These are phyloP conservation scores for Cytauxzoon felis DNA, from an alignment of 169 alveolate species.

Conservation along the genomic window DNA sequence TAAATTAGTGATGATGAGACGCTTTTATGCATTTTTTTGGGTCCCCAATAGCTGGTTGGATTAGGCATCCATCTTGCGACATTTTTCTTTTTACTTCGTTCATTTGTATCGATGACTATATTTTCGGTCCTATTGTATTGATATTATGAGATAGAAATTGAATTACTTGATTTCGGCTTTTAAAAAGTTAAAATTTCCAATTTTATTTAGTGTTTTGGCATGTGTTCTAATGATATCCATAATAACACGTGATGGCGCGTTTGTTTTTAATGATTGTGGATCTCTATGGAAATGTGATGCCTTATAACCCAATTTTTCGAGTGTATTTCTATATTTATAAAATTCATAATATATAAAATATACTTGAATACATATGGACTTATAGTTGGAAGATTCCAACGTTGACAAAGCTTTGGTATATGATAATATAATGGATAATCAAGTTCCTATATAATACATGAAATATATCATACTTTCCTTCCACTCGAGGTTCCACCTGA, in stretches of 20 bases:
- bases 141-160: not conserved
- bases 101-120: constrained; percentile 23
- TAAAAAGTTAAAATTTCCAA: constrained; percentile 28
- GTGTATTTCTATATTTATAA: constrained; percentile 11
- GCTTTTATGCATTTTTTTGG: constrained; percentile 55
- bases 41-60: constrained; percentile 62
- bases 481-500: not conserved
- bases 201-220: constrained; percentile 17
- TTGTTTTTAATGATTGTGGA: constrained; percentile 84
- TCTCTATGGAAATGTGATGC: constrained; percentile 87
- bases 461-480: not conserved
- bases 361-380: constrained; percentile 49
- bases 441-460: constrained; percentile 16
- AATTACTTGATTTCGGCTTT: constrained; percentile 18
- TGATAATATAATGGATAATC: constrained; percentile 43
- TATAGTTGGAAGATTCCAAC: constrained; percentile 50
- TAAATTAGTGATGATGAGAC: constrained; percentile 31
- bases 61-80: constrained; percentile 60
- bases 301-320: constrained; percentile 76
- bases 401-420: constrained; percentile 47
- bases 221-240: constrained; percentile 82
- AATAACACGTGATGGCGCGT: constrained; percentile 82
- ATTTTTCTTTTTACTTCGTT: not conserved
- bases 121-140: constrained; percentile 15
- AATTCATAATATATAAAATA: not conserved